phyloP scores from a whole-genome alignment of 345 rosid species.

The Salix suchowensis region DNA sequence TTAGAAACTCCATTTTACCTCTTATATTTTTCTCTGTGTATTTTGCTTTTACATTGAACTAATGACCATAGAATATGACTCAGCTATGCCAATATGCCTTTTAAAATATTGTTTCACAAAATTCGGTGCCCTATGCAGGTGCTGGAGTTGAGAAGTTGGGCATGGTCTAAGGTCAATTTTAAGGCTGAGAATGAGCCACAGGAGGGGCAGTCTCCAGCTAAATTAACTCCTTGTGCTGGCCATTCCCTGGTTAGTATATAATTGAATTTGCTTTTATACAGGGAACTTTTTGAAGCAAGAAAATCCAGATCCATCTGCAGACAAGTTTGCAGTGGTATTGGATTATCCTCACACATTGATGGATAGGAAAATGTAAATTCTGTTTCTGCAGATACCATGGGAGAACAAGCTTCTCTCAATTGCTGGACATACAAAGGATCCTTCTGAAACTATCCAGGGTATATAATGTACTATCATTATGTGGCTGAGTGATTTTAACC shows the following conservation, averaged over 20 bases:
- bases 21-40: not conserved
- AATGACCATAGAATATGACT: not conserved
- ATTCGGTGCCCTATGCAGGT: constrained; percentile 50
- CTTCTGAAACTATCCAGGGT: constrained; percentile 87
- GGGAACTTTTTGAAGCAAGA: constrained; percentile 12
- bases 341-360: constrained; percentile 14
- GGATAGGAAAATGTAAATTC: not conserved
- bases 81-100: not conserved
- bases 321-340: constrained; percentile 17
- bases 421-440: constrained; percentile 94
- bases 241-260: constrained; percentile 80
- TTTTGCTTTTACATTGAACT: not conserved
- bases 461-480: constrained; percentile 1
- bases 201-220: constrained; percentile 46
- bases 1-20: not conserved
- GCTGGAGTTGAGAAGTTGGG: constrained; percentile 91
- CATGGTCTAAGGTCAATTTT: constrained; percentile 87
- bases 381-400: constrained; percentile 72
- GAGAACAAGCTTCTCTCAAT: constrained; percentile 82
- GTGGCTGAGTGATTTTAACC: not conserved
- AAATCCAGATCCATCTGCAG: constrained; percentile 11
- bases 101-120: constrained; percentile 14
- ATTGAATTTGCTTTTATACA: constrained; percentile 9
- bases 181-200: constrained; percentile 51
- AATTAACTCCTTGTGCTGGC: constrained; percentile 83